These are phyloP conservation scores for Rhododendron molle DNA, from an alignment of 148 eudicot genomes.

Conservation along the genomic window DNA sequence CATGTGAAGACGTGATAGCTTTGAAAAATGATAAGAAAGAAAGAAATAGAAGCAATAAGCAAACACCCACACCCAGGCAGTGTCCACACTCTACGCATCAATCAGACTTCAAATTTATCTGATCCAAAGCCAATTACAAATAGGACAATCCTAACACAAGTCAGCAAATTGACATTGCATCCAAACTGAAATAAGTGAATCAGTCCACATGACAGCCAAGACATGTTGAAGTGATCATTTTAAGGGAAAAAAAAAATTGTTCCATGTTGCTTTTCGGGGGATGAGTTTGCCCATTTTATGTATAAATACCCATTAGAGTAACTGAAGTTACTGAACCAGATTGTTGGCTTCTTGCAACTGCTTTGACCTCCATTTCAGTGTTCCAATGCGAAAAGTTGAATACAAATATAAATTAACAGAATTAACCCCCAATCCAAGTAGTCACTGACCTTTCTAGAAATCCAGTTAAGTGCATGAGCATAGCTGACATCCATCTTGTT, in stretches of 20 bases:
- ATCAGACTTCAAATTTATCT: not conserved
- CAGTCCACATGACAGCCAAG: not conserved
- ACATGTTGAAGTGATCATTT: not conserved
- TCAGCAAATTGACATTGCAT: not conserved
- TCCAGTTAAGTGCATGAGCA: conserved; percentile 96
- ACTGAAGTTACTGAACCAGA: not conserved
- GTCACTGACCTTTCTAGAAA: conserved; percentile 84
- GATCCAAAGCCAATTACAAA: not conserved
- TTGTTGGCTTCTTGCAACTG: not conserved
- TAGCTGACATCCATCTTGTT: conserved; percentile 80
- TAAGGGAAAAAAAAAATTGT: not conserved
- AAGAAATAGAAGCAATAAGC: not conserved
- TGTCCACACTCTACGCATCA: not conserved
- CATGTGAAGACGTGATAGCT: not conserved
- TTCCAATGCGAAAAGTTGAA: not conserved
- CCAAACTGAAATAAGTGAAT: not conserved
- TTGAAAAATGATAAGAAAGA: not conserved
- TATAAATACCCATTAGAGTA: not conserved
- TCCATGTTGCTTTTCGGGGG: not conserved
- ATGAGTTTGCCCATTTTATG: not conserved
- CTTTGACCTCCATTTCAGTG: conserved; percentile 6
- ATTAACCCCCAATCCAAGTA: not conserved
- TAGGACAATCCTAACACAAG: not conserved
- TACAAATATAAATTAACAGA: not conserved
- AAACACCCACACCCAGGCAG: not conserved